Evolutionary conservation across 108 stramenopile genomes (phyloP).

Genomic region (Cylindrotheca closterium): DNA sequence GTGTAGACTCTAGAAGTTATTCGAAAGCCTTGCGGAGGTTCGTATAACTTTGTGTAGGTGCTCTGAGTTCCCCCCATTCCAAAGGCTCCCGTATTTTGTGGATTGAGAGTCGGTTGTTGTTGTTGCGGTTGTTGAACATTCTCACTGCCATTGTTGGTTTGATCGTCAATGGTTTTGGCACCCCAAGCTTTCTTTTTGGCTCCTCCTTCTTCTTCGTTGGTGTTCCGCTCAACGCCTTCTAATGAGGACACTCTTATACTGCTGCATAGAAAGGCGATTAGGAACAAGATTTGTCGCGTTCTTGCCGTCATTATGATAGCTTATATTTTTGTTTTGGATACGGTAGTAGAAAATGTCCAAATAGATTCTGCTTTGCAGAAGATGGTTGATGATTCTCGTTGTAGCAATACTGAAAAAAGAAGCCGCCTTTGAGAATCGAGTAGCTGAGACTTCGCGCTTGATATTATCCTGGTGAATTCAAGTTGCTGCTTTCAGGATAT

Average conservation of each 20-base stretch:
- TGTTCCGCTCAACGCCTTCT: not conserved
- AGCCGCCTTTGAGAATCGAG: too few relatives aligned
- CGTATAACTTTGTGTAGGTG: not conserved
- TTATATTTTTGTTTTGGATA: too few relatives aligned
- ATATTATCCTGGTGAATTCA: too few relatives aligned
- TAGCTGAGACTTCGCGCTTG: too few relatives aligned
- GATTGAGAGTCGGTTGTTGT: not conserved
- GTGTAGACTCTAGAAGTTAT: slow-evolving; percentile 51
- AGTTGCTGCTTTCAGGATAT: too few relatives aligned
- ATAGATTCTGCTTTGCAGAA: too few relatives aligned
- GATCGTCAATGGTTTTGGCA: not conserved
- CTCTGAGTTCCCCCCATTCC: not conserved
- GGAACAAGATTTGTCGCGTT: too few relatives aligned
- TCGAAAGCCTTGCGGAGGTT: slow-evolving; percentile 37
- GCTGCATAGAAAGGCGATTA: not conserved
- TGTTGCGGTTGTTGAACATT: not conserved
- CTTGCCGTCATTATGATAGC: too few relatives aligned
- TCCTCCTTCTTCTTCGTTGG: too few relatives aligned
- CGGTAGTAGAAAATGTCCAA: too few relatives aligned
- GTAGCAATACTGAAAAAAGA: too few relatives aligned
- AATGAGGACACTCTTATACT: not conserved
- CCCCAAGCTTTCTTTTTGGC: not conserved
- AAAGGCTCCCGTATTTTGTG: not conserved
- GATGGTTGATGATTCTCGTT: too few relatives aligned
- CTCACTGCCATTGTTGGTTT: slow-evolving; percentile 1